Base-by-base conservation (phyloP, 2,329 filamentous ascomycete genomes). In the Plectosphaerella plurivora region DNA sequence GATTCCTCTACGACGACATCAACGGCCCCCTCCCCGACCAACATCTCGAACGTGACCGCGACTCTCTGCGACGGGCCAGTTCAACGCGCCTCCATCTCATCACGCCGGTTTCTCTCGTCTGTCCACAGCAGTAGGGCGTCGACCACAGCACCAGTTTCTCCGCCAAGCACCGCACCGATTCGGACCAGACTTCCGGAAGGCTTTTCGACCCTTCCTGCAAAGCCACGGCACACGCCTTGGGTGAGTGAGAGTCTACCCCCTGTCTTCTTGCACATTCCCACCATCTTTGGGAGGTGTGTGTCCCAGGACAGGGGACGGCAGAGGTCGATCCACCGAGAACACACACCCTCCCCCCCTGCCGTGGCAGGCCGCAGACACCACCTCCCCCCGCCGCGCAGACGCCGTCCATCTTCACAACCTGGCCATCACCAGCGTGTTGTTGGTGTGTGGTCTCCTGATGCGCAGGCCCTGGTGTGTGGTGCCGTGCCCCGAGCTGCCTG, bases 351-450 rank as follows among this genome's bases (percentile, higher is more conserved):
- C 16, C 20, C 47, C 35, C 47, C 18, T 39, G 33, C 28, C 36
- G 33, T 49, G 28, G 28, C 28, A 33, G n/a, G n/a, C n/a, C n/a
- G n/a, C n/a, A n/a, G 28, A 5, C 28, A 33, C 28, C 28, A 33
- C 28, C 4, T 10, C 28, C 28, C 28, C 28, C 28, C 28, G 28
- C 28, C 28, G 28, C 28, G 28, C 28, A 33, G 28, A 33, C 28
- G 28, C 28, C 28, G 28, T 11, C 35, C 58, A 59, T 45, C 33
- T 55, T 55, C 42, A 52, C 53, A 33, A 33, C 52, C 54, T 55
- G 55, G 47, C 54, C 52, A 53, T 56, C 56, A 57, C 54, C 28
- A 33, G 47, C 7, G 37, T 36, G 25, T 35, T 36, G 25, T 35
- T 28, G 16, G 46, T 18, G 37, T 18, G 16, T 20, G 41, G 41